A percentile compares a stretch with the other conserved stretches of the same genome.
These are phyloP conservation scores for Termitomyces sp. DNA, from an alignment of 768 basidiomycete species.

Conservation along the genomic window DNA sequence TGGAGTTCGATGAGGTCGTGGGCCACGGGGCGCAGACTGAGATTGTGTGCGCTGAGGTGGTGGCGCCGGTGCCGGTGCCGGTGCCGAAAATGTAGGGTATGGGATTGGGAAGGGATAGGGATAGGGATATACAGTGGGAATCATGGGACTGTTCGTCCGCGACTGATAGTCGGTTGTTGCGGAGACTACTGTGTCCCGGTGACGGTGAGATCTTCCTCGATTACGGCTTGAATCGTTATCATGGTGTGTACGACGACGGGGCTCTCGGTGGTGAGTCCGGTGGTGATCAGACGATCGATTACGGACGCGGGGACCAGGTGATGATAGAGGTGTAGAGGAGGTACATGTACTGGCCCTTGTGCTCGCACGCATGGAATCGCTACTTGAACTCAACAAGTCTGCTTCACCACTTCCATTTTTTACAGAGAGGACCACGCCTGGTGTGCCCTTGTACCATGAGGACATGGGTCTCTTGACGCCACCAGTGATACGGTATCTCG, in stretches of 20 bases:
- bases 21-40: constrained; percentile 17
- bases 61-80: neutral
- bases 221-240: constrained; percentile 2
- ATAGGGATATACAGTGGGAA: constrained; percentile 28
- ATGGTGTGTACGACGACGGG: neutral
- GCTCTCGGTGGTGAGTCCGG: constrained; percentile 14
- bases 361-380: constrained; percentile 18
- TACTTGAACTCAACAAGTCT: constrained; percentile 29
- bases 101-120: constrained; percentile 24
- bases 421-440: constrained; percentile 19
- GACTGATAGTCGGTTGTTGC: constrained; percentile 8
- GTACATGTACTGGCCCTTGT: constrained; percentile 17
- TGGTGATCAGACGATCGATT: constrained; percentile 16
- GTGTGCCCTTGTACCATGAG: constrained; percentile 29
- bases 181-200: constrained; percentile 12
- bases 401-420: constrained; percentile 21
- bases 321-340: constrained; percentile 14
- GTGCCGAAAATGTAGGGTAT: constrained; percentile 17
- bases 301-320: constrained; percentile 4
- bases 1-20: constrained; percentile 17
- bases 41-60: constrained; percentile 8
- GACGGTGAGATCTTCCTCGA: constrained; percentile 9
- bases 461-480: constrained; percentile 22
- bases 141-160: constrained; percentile 16
- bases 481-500: constrained; percentile 10